These are phyloP conservation scores for Penicillium antarcticum DNA, from an alignment of 495 filamentous ascomycete species.

Conservation along the genomic window DNA sequence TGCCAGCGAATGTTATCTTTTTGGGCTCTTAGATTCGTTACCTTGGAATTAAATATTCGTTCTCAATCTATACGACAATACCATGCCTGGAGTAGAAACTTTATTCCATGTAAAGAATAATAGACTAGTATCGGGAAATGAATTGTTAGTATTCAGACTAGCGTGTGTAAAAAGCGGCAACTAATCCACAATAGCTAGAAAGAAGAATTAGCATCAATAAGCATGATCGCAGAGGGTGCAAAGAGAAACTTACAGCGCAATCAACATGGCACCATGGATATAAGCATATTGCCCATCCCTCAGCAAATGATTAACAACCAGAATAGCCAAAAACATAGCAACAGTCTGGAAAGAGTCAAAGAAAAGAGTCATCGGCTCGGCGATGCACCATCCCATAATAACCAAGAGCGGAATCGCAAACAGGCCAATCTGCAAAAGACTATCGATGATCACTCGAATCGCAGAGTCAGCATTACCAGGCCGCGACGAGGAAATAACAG, in stretches of 20 bases:
- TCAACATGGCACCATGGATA: constrained; percentile 20
- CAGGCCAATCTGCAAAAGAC: constrained; percentile 28
- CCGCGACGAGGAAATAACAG: constrained; percentile 17
- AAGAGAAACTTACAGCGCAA: constrained; percentile 13
- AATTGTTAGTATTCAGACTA: neutral
- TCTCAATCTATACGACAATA: no score
- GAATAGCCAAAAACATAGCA: constrained; percentile 26
- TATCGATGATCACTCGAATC: constrained; percentile 23
- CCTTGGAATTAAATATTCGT: neutral
- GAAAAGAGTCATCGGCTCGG: constrained; percentile 28
- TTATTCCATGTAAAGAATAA: no score
- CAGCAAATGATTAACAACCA: constrained; percentile 38
- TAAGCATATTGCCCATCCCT: constrained; percentile 71
- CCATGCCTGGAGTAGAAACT: no score
- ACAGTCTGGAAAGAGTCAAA: constrained; percentile 35
- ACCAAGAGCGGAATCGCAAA: constrained; percentile 38
- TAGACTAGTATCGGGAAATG: neutral
- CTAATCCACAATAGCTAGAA: constrained; percentile 4
- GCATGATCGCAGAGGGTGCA: no score
- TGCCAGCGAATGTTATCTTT: neutral
- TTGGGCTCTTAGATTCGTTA: neutral
- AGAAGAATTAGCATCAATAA: neutral
- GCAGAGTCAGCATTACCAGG: constrained; percentile 26
- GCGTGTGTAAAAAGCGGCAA: constrained; percentile 7
- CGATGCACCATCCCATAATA: constrained; percentile 36